A percentile compares a stretch with the other conserved stretches of the same genome.
phyloP scores from a whole-genome alignment of 495 filamentous ascomycete species.

The Penicillium subrubescens region DNA sequence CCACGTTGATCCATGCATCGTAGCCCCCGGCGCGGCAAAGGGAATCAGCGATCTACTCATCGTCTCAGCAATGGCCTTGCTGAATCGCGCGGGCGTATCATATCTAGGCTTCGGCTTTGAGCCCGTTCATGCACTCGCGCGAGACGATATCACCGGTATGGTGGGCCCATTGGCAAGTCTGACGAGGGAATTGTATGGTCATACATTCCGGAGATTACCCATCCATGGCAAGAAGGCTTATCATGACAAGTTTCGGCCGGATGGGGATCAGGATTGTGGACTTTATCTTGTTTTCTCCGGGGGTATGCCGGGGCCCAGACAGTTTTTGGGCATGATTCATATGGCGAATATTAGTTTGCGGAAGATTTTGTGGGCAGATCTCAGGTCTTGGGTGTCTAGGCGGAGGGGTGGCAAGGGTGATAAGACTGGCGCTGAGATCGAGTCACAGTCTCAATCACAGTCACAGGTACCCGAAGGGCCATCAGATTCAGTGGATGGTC shows the following conservation, averaged over 20 bases:
- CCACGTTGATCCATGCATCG: constrained; percentile 48
- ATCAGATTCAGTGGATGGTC: neutral
- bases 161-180: constrained; percentile 23
- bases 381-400: constrained; percentile 10
- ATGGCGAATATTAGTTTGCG: constrained; percentile 42
- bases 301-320: constrained; percentile 30
- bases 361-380: constrained; percentile 29
- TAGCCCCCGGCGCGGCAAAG: constrained; percentile 35
- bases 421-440: neutral
- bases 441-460: neutral
- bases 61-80: constrained; percentile 40
- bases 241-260: constrained; percentile 45
- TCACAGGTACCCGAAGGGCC: neutral
- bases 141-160: constrained; percentile 36
- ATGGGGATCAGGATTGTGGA: constrained; percentile 32
- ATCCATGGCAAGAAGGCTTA: constrained; percentile 47
- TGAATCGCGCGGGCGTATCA: constrained; percentile 30
- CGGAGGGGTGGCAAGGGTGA: neutral
- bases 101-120: constrained; percentile 48
- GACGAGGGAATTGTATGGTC: constrained; percentile 31
- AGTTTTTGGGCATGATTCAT: constrained; percentile 43
- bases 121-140: constrained; percentile 28
- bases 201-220: constrained; percentile 34
- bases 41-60: constrained; percentile 45
- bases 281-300: constrained; percentile 42